These are phyloP conservation scores for Boletus reticulatus DNA, from an alignment of 768 basidiomycete species.

Conservation along the genomic window DNA sequence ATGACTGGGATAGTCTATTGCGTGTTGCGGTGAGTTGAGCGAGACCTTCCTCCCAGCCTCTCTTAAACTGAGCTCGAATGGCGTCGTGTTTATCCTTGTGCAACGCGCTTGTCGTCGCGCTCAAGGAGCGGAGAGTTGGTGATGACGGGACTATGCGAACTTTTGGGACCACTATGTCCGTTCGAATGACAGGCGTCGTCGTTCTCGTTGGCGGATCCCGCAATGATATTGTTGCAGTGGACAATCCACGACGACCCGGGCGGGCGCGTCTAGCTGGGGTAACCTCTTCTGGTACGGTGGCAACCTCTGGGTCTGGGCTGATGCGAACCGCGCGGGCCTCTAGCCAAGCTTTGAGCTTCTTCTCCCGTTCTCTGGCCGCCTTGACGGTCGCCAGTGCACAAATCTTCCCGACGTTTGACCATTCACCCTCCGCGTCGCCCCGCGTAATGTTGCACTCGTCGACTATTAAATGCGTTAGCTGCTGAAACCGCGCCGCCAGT, in stretches of 20 bases:
- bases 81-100: constrained; percentile 35
- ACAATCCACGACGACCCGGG: constrained; percentile 59
- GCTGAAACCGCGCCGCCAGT: constrained; percentile 48
- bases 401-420: constrained; percentile 57
- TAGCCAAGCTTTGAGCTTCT: constrained; percentile 50
- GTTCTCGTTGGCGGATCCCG: constrained; percentile 31
- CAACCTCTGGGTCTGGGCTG: background rate
- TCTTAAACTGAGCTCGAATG: constrained; percentile 52
- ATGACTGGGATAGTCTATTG: constrained; percentile 44
- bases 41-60: constrained; percentile 64
- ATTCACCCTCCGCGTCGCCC: constrained; percentile 51
- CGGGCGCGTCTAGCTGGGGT: constrained; percentile 23
- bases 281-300: background rate
- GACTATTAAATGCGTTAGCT: constrained; percentile 63
- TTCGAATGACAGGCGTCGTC: constrained; percentile 7
- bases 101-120: constrained; percentile 36
- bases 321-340: constrained; percentile 31
- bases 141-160: constrained; percentile 58
- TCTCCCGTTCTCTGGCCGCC: constrained; percentile 66
- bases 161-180: constrained; percentile 29
- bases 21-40: constrained; percentile 49
- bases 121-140: constrained; percentile 49
- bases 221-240: constrained; percentile 63
- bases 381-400: constrained; percentile 61
- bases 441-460: constrained; percentile 63